Percentiles rank a stretch among this genome's conserved stretches.
Evolutionary conservation across 2,329 filamentous ascomycete genomes (phyloP).

Genomic region (Aspergillus tubingensis): DNA sequence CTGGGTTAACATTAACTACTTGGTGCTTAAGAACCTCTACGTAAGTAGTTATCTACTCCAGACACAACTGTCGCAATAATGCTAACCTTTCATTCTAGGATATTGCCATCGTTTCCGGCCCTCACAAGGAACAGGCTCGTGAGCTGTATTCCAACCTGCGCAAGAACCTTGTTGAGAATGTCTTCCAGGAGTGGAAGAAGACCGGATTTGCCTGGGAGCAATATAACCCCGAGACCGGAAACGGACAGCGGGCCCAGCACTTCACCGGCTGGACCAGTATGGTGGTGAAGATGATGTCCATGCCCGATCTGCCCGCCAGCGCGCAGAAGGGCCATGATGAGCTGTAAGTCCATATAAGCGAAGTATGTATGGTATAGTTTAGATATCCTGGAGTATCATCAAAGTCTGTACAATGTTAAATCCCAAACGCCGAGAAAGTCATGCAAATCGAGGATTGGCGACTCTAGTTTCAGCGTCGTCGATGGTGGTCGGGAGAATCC

Average conservation of each 20-base stretch:
- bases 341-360: slow-evolving; percentile 39
- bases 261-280: slow-evolving; percentile 99
- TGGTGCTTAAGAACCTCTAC: slow-evolving; percentile 74
- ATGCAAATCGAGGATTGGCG: slow-evolving; percentile 3
- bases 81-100: slow-evolving; percentile 50
- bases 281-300: slow-evolving; percentile 95
- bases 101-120: slow-evolving; percentile 64
- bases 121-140: slow-evolving; percentile 68
- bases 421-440: slow-evolving; percentile 19
- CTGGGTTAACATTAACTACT: slow-evolving; percentile 96
- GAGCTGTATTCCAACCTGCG: slow-evolving; percentile 75
- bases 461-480: slow-evolving; percentile 25
- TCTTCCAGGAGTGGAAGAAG: slow-evolving; percentile 82
- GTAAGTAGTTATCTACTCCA: slow-evolving; percentile 55
- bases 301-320: slow-evolving; percentile 66
- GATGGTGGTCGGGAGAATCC: slow-evolving; percentile 26
- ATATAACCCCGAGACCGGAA: slow-evolving; percentile 90
- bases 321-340: slow-evolving; percentile 49
- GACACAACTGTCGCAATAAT: background rate
- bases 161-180: slow-evolving; percentile 82
- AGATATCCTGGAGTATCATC: slow-evolving; percentile 8
- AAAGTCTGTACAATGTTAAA: slow-evolving; percentile 16
- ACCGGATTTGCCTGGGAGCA: slow-evolving; percentile 99
- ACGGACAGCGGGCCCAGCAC: slow-evolving; percentile 93
- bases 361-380: slow-evolving; percentile 15